These are phyloP conservation scores for Isoetes engelmannii DNA, from an alignment of 83 land plant genomes.

Conservation along the genomic window DNA sequence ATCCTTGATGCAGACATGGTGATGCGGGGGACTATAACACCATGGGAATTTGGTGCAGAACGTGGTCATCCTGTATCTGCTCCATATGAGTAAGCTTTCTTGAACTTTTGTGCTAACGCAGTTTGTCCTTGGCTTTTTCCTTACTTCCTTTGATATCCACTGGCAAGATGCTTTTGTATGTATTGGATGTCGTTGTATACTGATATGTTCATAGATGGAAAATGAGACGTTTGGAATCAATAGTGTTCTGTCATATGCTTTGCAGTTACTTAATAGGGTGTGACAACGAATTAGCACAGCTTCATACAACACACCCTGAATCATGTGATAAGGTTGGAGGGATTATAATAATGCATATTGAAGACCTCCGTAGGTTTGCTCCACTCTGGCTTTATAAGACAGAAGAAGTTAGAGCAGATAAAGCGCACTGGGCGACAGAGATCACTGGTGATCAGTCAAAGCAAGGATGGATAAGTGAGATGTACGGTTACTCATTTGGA, in stretches of 20 bases:
- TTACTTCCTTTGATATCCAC: too few relatives aligned
- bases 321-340: constrained; percentile 97
- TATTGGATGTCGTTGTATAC: not conserved
- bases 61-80: constrained; percentile 82
- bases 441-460: constrained; percentile 79
- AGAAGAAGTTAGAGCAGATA: constrained; percentile 92
- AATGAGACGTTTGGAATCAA: too few relatives aligned
- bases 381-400: constrained; percentile 84
- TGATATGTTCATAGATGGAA: not conserved
- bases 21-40: constrained; percentile 81
- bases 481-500: constrained; percentile 97
- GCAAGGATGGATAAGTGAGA: constrained; percentile 97
- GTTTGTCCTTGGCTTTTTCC: not conserved
- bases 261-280: constrained; percentile 90
- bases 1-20: constrained; percentile 97
- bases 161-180: not conserved
- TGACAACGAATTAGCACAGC: constrained; percentile 76
- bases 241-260: constrained; percentile 14
- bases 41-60: constrained; percentile 90
- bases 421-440: constrained; percentile 75
- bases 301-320: constrained; percentile 78
- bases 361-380: constrained; percentile 78
- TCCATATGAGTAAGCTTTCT: constrained; percentile 68
- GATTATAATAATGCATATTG: constrained; percentile 87
- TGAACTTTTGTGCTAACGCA: not conserved